phyloP scores from a whole-genome alignment of 208 protist species.

The Trypanosoma caninum region DNA sequence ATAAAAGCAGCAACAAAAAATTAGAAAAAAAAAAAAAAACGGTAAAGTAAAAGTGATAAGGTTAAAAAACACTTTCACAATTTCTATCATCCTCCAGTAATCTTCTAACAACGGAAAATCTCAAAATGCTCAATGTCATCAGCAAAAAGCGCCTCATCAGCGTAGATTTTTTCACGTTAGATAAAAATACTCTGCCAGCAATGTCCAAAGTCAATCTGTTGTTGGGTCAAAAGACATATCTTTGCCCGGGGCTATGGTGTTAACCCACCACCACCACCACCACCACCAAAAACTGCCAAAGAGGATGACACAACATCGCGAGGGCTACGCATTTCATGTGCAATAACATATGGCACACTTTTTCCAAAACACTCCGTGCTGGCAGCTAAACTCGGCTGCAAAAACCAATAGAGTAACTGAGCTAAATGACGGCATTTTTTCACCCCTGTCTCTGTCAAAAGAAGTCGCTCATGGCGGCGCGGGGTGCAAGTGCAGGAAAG shows the following conservation, averaged over 20 bases:
- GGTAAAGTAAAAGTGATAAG: no score
- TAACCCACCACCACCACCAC: no score
- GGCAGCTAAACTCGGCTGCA: background rate
- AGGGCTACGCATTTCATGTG: background rate
- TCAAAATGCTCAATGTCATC: no score
- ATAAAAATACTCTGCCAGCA: no score
- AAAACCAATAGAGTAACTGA: slow-evolving; percentile 68
- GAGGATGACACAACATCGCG: background rate
- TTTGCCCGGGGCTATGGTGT: background rate
- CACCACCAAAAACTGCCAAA: background rate
- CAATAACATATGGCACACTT: background rate
- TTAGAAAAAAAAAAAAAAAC: no score
- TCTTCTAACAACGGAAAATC: no score
- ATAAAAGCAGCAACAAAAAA: no score
- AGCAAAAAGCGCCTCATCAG: no score
- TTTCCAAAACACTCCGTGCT: background rate
- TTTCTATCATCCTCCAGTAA: no score
- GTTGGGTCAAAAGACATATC: background rate
- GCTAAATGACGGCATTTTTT: slow-evolving; percentile 74
- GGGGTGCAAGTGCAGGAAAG: slow-evolving; percentile 67
- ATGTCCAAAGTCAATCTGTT: no score
- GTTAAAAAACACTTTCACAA: no score
- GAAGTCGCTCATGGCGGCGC: slow-evolving; percentile 40
- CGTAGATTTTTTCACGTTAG: no score
- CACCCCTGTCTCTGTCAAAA: slow-evolving; percentile 33